Base-by-base conservation (phyloP, 805 yeast genomes). In the Wickerhamomyces rabaulensis region DNA sequence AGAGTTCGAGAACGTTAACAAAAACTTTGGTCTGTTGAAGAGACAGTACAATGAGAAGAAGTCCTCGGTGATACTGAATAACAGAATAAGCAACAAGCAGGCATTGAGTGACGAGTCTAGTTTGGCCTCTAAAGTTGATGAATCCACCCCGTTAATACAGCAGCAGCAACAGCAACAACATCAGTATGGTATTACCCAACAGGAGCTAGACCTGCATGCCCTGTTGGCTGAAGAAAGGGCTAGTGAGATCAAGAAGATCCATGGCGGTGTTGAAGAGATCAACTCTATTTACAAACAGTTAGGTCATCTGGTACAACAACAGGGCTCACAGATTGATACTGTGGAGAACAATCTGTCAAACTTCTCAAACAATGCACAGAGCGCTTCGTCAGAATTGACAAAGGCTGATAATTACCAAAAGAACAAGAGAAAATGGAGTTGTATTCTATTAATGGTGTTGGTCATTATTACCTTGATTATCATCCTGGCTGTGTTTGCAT, bases 241-340 rank as follows among this genome's bases (percentile, higher is more conserved):
- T 44, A 68, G 78, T 21, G 94, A 88, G 51, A 85, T 91, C 27
- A 70, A 73, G 26, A 81, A 79, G 50, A 83, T 90, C 9, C 82
- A 84, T 39, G 79, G 79, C 38, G 95, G 96, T 0, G 88, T 90
- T 10, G 77, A 74, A 44, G 97, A 91, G 53, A 87, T 91, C 38
- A 90, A 91, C 63, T 75, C 89, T 9, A 90, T 91, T 4, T 90
- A 89, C 63, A 80, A 81, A 53, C 96, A 90, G 57, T 65, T 91
- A 47, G 89, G 90, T 15, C 75, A 79, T 35, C 68, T 91, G 56
- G 94, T 91, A 2, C 71, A 75, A 44, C 91, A 88, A 63, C 97
- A 91, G 62, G 96, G 96, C 6, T 82, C 78, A 26, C 90, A 87
- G 54, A 74, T 91, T 16, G 95, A 89, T 58, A 79, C 90, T 0